phyloP scores from a whole-genome alignment of 2,329 filamentous ascomycete genomes.

The Hymenoscyphus occultus region DNA sequence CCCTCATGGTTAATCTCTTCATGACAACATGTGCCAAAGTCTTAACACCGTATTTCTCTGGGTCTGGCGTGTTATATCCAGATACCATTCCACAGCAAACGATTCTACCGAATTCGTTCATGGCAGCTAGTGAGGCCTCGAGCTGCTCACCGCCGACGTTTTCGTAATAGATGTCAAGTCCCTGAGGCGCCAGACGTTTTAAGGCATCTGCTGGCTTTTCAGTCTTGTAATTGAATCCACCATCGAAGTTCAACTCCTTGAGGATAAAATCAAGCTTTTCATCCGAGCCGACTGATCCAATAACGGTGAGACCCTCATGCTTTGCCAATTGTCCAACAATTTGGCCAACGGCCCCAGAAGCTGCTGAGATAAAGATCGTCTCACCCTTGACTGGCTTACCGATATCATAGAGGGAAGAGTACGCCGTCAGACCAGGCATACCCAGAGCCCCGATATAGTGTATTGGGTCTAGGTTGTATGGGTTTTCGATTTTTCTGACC shows the following conservation, averaged over 20 bases:
- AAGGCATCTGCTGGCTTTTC: slow-evolving; percentile 65
- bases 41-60: slow-evolving; percentile 57
- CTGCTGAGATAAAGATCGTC: slow-evolving; percentile 74
- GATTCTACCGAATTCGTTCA: slow-evolving; percentile 65
- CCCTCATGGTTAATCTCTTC: slow-evolving; percentile 62
- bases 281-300: slow-evolving; percentile 73
- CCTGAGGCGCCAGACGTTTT: slow-evolving; percentile 63
- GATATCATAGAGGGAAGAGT: slow-evolving; percentile 71
- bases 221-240: slow-evolving; percentile 78
- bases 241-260: slow-evolving; percentile 68
- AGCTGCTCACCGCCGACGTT: slow-evolving; percentile 76
- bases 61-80: slow-evolving; percentile 57
- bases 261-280: slow-evolving; percentile 73
- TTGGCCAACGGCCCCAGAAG: slow-evolving; percentile 72
- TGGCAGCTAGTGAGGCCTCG: slow-evolving; percentile 60
- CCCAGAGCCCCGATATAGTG: slow-evolving; percentile 74
- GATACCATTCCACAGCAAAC: slow-evolving; percentile 63
- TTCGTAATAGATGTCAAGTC: slow-evolving; percentile 79
- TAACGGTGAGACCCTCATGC: slow-evolving; percentile 69
- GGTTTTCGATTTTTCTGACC: slow-evolving; percentile 63
- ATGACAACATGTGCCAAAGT: slow-evolving; percentile 58
- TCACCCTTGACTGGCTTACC: slow-evolving; percentile 73
- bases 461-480: slow-evolving; percentile 60
- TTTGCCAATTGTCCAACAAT: slow-evolving; percentile 76
- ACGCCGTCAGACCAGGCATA: slow-evolving; percentile 76